Evolutionary conservation across 2,329 filamentous ascomycete genomes (phyloP), one percentile per base, ranked within the genome.

Genomic region (Exophiala mesophila): DNA sequence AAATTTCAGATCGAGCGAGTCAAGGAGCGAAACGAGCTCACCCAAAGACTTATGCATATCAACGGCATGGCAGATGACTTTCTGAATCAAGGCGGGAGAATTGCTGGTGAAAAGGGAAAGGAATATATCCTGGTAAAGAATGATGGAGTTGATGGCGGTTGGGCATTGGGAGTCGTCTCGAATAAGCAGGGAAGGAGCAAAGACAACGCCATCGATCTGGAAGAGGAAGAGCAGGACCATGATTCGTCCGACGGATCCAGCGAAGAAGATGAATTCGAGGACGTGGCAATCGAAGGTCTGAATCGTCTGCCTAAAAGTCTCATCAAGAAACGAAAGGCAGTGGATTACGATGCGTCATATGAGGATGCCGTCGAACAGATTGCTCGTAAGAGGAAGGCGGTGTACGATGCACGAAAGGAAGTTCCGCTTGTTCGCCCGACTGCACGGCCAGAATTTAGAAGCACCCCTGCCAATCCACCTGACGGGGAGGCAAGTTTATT

Each of bases 61-160:
- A 88, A 90, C 55, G 90, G 89, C 24, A 94, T 94, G 86, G 82
- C 78, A 13, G 78, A 82, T 12, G 76, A 87, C 41, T 72, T 71
- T 2, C 72, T 69, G 36, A 71, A 77, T 5, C 75, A 76, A 2
- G 77, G 78, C 35, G 63, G 67, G 21, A 62, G 70, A 32, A 68
- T 73, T 45, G 70, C 69, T 18, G 69, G 92, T 36, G 92, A 98
- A 59, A 88, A 82, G 57, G 86, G 88, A 10, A 82, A 87, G 57
- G 92, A 98, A 63, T 98, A 98, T 58, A 89, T 98, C 9, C 70
- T 98, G 3, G 89, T 98, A 28, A 94, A 92, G 66, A 97, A 97
- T 56, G 88, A 94, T 32, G 87, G 88, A 0, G 88, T 88, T 1
- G 90, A 97, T 61, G 92, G 92, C 33, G 92, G 92, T 4, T 98